Evolutionary conservation across 2,329 filamentous ascomycete genomes (phyloP), one percentile per base, ranked within the genome.

Genomic region (Aaosphaeria pasadenensis): DNA sequence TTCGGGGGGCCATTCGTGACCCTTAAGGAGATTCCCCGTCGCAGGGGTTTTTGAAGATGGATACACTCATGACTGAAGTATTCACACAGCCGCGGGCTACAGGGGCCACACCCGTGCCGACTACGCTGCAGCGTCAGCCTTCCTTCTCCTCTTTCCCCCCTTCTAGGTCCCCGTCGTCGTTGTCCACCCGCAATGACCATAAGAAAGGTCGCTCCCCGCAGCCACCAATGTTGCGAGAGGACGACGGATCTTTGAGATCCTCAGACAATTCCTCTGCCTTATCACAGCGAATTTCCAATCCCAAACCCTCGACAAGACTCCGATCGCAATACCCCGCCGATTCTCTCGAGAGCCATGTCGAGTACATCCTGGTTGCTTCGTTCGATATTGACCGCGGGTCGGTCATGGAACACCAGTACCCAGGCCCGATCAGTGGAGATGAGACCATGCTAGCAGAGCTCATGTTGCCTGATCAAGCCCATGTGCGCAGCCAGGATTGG

Each of bases 351-450:
- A 95, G 94, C 63, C 94, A 99, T 86, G 94, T 99, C 73, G 94
- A 99, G 69, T 99, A 97, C 67, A 97, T 99, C 45, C 78, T 99
- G 45, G 94, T 99, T 46, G 94, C 94, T 4, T 95, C 91, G 2
- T 99, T 99, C 72, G 91, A 97, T 71, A 95, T 97, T 62, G 92
- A 97, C 70, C 85, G 89, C 45, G 94, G 94, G 3, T 92, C 92
- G 42, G 85, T 96, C 60, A 97, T 99, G 94, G 94, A 99, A 68
- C 91, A 99, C 68, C 94, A 99, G 67, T 99, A 92, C 66, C 94
- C 94, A 0, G 86, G 89, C 39, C 86, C 92, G 44, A 97, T 99
- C 53, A 96, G 91, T 44, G 92, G 94, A 31, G 92, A 99, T 67
- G 94, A 99, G 74, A 88, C 95, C 63, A 97, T 97, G 91, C 74